phyloP scores from a whole-genome alignment of 768 basidiomycete genomes.

The Dentipellis sp. region DNA sequence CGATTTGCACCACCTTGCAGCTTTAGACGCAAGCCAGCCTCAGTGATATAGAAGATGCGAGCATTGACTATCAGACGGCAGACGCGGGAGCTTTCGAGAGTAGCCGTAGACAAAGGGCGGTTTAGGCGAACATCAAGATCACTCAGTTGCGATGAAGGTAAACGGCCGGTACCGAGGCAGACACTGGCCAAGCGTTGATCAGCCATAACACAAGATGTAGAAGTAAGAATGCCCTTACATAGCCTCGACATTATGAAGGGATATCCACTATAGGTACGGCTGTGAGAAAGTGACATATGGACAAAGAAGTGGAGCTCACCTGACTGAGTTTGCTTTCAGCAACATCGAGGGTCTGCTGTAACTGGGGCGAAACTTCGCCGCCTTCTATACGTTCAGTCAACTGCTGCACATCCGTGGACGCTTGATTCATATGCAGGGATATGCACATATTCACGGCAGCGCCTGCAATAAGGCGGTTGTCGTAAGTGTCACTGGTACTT shows the following conservation, averaged over 20 bases:
- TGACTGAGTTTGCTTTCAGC: slow-evolving; percentile 1
- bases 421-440: slow-evolving; percentile 28
- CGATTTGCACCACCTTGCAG: slow-evolving; percentile 4
- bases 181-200: slow-evolving; percentile 1
- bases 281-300: not conserved
- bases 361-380: slow-evolving; percentile 1
- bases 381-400: slow-evolving; percentile 7
- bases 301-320: not conserved
- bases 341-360: not conserved
- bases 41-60: slow-evolving; percentile 10
- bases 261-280: slow-evolving; percentile 7
- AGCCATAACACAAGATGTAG: not conserved
- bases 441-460: slow-evolving; percentile 39
- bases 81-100: slow-evolving; percentile 6
- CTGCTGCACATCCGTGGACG: slow-evolving; percentile 4
- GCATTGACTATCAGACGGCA: slow-evolving; percentile 7
- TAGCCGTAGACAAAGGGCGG: slow-evolving; percentile 2
- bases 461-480: slow-evolving; percentile 30
- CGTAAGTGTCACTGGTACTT: slow-evolving; percentile 22
- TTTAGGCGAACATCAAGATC: not conserved
- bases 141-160: slow-evolving; percentile 5
- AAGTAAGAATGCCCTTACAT: slow-evolving; percentile 1
- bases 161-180: slow-evolving; percentile 14
- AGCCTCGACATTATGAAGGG: slow-evolving; percentile 12
- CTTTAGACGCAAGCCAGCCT: slow-evolving; percentile 6